phyloP scores from a whole-genome alignment of 1,139 yeast genomes.

The Yamadazyma atmosphaerica region DNA sequence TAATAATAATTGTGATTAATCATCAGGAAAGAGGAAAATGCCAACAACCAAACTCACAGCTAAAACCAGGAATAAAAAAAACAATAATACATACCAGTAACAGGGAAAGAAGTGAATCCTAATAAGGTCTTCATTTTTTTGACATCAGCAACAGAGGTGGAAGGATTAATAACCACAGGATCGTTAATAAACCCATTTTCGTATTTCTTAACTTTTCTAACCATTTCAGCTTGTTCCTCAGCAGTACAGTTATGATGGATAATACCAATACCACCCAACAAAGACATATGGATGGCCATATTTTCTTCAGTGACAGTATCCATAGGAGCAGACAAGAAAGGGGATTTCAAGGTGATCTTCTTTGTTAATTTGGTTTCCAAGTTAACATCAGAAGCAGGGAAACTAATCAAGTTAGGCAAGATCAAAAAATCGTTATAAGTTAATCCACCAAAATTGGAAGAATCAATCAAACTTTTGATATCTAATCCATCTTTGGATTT shows the following conservation, averaged over 20 bases:
- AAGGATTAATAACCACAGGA: slow-evolving; percentile 83
- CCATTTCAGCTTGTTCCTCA: slow-evolving; percentile 99
- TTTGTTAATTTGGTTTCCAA: slow-evolving; percentile 87
- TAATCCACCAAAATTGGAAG: slow-evolving; percentile 87
- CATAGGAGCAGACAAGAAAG: slow-evolving; percentile 98
- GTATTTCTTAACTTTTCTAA: slow-evolving; percentile 89
- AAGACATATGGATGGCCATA: slow-evolving; percentile 99
- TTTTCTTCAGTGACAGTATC: slow-evolving; percentile 97
- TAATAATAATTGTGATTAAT: slow-evolving; percentile 48
- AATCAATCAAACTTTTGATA: slow-evolving; percentile 83
- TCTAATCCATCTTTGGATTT: slow-evolving; percentile 81
- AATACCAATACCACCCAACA: slow-evolving; percentile 98
- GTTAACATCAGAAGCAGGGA: slow-evolving; percentile 75
- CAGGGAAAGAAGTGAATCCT: slow-evolving; percentile 98
- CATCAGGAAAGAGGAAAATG: slow-evolving; percentile 55
- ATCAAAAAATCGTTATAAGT: slow-evolving; percentile 96
- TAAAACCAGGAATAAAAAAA: slow-evolving; percentile 11
- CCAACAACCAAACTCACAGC: slow-evolving; percentile 4
- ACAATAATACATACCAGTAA: slow-evolving; percentile 82
- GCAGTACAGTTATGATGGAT: slow-evolving; percentile 96
- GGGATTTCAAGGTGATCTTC: slow-evolving; percentile 87
- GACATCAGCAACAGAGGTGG: slow-evolving; percentile 77
- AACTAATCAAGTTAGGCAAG: slow-evolving; percentile 92
- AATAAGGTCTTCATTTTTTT: slow-evolving; percentile 65
- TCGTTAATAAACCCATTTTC: slow-evolving; percentile 97